Base-by-base conservation (phyloP, 148 eudicot species). In the Rhododendron williamsianum region DNA sequence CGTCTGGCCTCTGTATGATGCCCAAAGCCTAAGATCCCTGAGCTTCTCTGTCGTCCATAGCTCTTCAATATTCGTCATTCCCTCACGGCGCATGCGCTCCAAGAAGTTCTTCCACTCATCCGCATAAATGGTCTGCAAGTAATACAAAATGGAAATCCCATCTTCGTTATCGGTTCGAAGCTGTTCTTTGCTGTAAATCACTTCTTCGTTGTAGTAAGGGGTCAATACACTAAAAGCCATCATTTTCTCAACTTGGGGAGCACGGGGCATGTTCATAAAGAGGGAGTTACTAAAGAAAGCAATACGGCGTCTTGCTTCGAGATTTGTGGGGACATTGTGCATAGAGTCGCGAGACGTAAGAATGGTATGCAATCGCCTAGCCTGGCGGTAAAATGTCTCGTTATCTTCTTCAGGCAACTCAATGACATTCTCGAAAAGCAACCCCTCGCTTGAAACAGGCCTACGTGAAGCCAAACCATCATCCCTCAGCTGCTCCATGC, bases 251-350 rank as follows among this genome's bases (percentile, higher is more conserved):
- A 96, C 99, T 86, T 92, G 99, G 43, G 98, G 98, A 76, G 99
- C 99, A 87, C 94, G 99, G 83, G 99, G 99, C 97, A 96, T 93
- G 92, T 93, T 96, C 99, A 96, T 96, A 90, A 96, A 96, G 63
- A 96, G 92, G 46, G 99, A 94, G 87, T 96, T 96, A 89, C 98
- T 96, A 84, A 96, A 96, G 88, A 96, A 96, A 65, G 98, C 98
- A 80, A 96, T 92, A 72, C 99, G 89, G 4, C 99, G 93, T 54
- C 97, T 94, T 4, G 99, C 99, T 92, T 96, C 98, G 11, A 93
- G 92, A 93, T 96, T 96, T 85, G 27, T 89, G 0, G 99, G 99
- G 82, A 96, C 90, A 91, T 93, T 89, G 88, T 92, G 92, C 98
- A 96, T 96, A 2, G 97, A 93, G 85, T 96, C 98, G 54, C 90